Conservation (phyloP, 148 eudicot species). For the Rhododendron molle region DNA sequence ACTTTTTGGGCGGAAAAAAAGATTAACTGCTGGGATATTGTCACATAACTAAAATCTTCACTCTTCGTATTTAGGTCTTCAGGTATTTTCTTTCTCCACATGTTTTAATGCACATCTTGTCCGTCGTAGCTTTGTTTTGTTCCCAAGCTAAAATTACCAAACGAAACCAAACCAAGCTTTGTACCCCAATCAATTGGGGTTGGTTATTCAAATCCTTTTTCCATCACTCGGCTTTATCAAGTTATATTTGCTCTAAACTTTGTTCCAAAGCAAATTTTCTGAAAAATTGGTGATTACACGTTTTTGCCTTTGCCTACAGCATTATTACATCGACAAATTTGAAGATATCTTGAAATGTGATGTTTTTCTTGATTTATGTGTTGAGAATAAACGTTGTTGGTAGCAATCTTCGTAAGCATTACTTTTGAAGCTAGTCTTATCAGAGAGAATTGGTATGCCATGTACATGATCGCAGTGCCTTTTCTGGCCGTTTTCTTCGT, state of each 20-base stretch:
- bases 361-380: neutral
- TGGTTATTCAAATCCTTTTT: neutral
- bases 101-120: neutral
- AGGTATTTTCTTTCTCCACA: neutral
- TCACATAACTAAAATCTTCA: neutral
- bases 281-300: neutral
- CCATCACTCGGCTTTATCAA: neutral
- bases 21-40: neutral
- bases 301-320: neutral
- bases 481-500: neutral
- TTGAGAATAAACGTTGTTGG: neutral
- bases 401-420: neutral
- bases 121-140: neutral
- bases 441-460: neutral
- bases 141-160: neutral
- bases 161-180: neutral
- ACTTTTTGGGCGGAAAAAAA: neutral
- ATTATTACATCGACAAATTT: neutral
- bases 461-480: neutral
- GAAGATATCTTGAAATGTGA: neutral
- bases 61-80: neutral
- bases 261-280: neutral
- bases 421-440: neutral
- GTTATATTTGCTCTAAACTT: neutral
- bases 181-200: neutral